These are phyloP conservation scores for Phanerochaete carnosa DNA, from an alignment of 768 basidiomycete species.

Conservation along the genomic window DNA sequence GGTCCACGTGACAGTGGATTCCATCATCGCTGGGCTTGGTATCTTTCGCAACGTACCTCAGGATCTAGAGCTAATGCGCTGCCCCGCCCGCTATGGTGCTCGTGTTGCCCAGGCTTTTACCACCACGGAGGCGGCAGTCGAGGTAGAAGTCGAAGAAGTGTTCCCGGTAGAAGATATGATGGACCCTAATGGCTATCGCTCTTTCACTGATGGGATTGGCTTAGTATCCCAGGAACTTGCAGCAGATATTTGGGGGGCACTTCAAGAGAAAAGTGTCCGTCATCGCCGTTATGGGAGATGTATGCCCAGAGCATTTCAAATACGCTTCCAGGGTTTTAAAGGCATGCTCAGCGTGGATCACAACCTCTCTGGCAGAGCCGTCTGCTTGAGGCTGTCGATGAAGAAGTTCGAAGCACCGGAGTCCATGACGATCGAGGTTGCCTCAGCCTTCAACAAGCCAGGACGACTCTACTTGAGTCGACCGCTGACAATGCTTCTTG, in stretches of 20 bases:
- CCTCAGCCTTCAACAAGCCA: conserved; percentile 54
- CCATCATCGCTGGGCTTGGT: conserved; percentile 49
- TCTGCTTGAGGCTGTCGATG: conserved; percentile 56
- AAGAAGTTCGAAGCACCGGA: conserved; percentile 54
- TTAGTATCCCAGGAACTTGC: conserved; percentile 48
- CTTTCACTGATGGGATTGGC: conserved; percentile 39
- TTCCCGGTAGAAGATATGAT: conserved; percentile 42
- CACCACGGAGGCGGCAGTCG: conserved; percentile 55
- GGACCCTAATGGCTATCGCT: background rate
- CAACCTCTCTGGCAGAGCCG: conserved; percentile 38
- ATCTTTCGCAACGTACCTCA: conserved; percentile 42
- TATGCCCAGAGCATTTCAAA: conserved; percentile 40
- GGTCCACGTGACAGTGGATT: conserved; percentile 31
- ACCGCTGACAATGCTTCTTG: conserved; percentile 58
- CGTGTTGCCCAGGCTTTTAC: conserved; percentile 68
- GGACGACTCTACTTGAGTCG: conserved; percentile 51
- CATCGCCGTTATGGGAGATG: background rate
- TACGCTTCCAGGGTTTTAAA: conserved; percentile 58
- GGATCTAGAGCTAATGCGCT: conserved; percentile 42
- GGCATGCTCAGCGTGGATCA: conserved; percentile 59
- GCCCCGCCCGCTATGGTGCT: conserved; percentile 65
- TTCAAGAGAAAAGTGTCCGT: background rate
- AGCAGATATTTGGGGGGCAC: conserved; percentile 34
- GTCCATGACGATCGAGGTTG: conserved; percentile 52
- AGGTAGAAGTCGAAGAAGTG: conserved; percentile 35